A percentile compares a stretch with the other conserved stretches of the same genome.
Conservation (phyloP, 2,329 filamentous ascomycete genomes). For the Cordyceps sp. region DNA sequence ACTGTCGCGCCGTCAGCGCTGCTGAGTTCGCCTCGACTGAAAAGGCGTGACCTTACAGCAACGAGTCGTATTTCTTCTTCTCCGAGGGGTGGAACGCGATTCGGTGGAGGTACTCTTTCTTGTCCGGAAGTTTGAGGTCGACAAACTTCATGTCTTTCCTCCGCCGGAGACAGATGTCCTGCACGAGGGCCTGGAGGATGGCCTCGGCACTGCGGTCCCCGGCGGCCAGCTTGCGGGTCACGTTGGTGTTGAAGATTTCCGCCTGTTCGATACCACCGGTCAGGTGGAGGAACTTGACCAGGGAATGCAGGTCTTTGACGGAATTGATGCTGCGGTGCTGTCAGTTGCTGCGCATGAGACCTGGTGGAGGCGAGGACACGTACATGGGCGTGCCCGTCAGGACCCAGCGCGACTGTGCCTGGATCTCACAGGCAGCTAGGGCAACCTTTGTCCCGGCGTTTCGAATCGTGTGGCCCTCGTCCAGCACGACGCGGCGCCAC, state of each 20-base stretch:
- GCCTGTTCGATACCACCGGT: slow-evolving; percentile 59
- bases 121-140: slow-evolving; percentile 59
- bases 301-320: slow-evolving; percentile 64
- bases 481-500: slow-evolving; percentile 67
- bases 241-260: slow-evolving; percentile 50
- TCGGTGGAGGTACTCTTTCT: slow-evolving; percentile 63
- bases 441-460: slow-evolving; percentile 61
- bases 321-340: slow-evolving; percentile 48
- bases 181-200: slow-evolving; percentile 61
- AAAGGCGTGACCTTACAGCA: slow-evolving; percentile 34
- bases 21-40: fast-evolving
- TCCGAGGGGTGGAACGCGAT: slow-evolving; percentile 61
- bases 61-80: slow-evolving; percentile 57
- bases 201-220: slow-evolving; percentile 41
- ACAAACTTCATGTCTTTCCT: slow-evolving; percentile 83
- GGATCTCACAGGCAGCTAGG: slow-evolving; percentile 47
- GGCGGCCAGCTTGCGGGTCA: slow-evolving; percentile 45
- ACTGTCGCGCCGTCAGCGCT: slow-evolving; percentile 17
- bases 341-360: neutral
- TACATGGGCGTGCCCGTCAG: slow-evolving; percentile 66
- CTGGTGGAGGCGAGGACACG: slow-evolving; percentile 8
- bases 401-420: slow-evolving; percentile 61
- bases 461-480: slow-evolving; percentile 71
- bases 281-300: slow-evolving; percentile 61
- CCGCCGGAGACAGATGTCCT: slow-evolving; percentile 62